Conservation (phyloP, 176 grass and related monocot genomes). For the Musa schizocarpa region DNA sequence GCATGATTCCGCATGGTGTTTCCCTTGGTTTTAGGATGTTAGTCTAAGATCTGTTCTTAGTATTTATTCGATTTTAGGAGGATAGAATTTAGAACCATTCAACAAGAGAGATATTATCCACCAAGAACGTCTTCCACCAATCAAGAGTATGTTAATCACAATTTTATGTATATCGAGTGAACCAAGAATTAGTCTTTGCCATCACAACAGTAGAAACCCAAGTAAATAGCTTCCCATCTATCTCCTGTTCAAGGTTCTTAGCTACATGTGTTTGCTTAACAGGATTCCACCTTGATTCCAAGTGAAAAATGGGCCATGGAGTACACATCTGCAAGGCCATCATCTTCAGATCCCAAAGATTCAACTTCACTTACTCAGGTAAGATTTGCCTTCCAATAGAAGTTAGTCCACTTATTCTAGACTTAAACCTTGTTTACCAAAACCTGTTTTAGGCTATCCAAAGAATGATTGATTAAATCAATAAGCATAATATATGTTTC, state of each 20-base stretch:
- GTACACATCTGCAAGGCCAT: slow-evolving; percentile 19
- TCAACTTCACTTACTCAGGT: slow-evolving; percentile 32
- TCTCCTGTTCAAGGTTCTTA: slow-evolving; percentile 10
- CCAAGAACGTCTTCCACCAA: no score
- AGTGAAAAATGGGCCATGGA: slow-evolving; percentile 28
- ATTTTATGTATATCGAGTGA: no score
- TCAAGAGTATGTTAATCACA: no score
- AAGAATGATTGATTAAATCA: background rate
- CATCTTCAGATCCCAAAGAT: slow-evolving; percentile 15
- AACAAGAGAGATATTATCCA: no score
- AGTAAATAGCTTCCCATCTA: slow-evolving; percentile 4
- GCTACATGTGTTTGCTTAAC: background rate
- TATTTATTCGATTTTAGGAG: no score
- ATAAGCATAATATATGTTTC: background rate
- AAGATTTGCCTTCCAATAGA: slow-evolving; percentile 23
- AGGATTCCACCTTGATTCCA: slow-evolving; percentile 24
- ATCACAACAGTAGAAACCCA: slow-evolving; percentile 13
- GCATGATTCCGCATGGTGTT: no score
- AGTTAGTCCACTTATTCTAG: background rate
- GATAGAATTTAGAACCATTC: no score
- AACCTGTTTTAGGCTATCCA: slow-evolving; percentile 1
- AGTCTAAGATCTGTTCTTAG: no score
- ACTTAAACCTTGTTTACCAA: background rate
- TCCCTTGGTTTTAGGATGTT: no score
- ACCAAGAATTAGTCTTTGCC: no score